Evolutionary conservation across 176 grass and related monocot genomes (phyloP).

Genomic region (Ampelocalamus luodianensis): DNA sequence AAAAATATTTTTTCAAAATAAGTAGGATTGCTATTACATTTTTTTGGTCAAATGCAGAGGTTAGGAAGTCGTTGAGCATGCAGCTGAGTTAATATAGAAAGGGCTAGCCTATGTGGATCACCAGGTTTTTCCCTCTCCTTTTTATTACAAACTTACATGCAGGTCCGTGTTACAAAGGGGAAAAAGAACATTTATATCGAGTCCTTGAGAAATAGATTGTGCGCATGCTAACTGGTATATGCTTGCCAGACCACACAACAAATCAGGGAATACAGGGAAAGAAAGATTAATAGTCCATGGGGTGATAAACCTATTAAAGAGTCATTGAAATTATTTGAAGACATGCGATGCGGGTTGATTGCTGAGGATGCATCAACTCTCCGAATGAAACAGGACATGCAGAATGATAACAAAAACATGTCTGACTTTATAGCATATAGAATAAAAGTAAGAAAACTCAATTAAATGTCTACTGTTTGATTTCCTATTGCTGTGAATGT

Average conservation of each 20-base stretch:
- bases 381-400: constrained; percentile 98
- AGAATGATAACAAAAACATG: constrained; percentile 99
- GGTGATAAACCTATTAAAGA: constrained; percentile 81
- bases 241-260: constrained; percentile 73
- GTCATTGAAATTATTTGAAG: constrained; percentile 90
- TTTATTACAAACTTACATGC: constrained; percentile 5
- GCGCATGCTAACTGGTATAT: constrained; percentile 36
- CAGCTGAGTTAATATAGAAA: constrained; percentile 81
- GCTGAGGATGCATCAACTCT: constrained; percentile 86
- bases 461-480: not conserved
- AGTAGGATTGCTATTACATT: too few species aligned
- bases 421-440: constrained; percentile 97
- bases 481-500: too few species aligned
- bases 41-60: too few species aligned
- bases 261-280: constrained; percentile 97
- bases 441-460: constrained; percentile 79
- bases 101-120: constrained; percentile 97
- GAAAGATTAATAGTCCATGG: constrained; percentile 96
- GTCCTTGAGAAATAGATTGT: constrained; percentile 41
- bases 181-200: constrained; percentile 7
- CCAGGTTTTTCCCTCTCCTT: constrained; percentile 58
- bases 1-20: too few species aligned
- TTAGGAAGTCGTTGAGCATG: constrained; percentile 46
- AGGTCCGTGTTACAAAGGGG: not conserved
- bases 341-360: constrained; percentile 84